Conservation (phyloP, 257 asterid species). For the Solanum verrucosum region DNA sequence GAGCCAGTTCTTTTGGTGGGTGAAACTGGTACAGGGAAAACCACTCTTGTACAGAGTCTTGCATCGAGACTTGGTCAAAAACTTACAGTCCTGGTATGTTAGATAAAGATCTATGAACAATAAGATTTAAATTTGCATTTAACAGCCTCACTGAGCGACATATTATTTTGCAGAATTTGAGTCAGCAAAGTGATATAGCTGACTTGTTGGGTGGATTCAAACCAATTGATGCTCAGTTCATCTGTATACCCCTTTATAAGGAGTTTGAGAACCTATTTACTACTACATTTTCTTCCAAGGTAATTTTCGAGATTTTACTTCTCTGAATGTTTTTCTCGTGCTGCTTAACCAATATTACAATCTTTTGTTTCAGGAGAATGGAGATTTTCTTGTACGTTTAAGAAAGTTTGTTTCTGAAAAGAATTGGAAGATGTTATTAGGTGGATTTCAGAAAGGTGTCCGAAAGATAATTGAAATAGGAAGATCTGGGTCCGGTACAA, state of each 20-base stretch:
- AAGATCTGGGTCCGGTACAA: slow-evolving; percentile 41
- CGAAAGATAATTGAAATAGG: slow-evolving; percentile 34
- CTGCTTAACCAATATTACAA: neutral
- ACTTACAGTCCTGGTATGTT: slow-evolving; percentile 85
- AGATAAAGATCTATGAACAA: neutral
- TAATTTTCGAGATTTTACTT: slow-evolving; percentile 5
- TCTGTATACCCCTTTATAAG: slow-evolving; percentile 62
- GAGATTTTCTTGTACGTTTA: slow-evolving; percentile 23
- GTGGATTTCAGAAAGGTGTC: slow-evolving; percentile 47
- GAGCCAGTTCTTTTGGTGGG: slow-evolving; percentile 98
- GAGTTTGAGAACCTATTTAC: slow-evolving; percentile 65
- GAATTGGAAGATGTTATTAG: slow-evolving; percentile 71
- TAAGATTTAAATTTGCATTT: neutral
- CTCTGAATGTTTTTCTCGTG: neutral
- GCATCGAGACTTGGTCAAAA: slow-evolving; percentile 70
- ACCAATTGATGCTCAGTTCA: slow-evolving; percentile 76
- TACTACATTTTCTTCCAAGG: slow-evolving; percentile 60
- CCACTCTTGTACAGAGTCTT: slow-evolving; percentile 89
- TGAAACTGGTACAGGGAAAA: slow-evolving; percentile 98
- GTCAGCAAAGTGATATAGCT: slow-evolving; percentile 94
- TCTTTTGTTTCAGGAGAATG: slow-evolving; percentile 46
- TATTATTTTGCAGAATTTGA: slow-evolving; percentile 62
- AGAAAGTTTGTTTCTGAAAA: slow-evolving; percentile 30
- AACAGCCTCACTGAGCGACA: neutral
- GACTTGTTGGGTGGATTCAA: slow-evolving; percentile 89